These are phyloP conservation scores for Cavenderia fasciculata DNA, from an alignment of 78 protist species.

Conservation along the genomic window DNA sequence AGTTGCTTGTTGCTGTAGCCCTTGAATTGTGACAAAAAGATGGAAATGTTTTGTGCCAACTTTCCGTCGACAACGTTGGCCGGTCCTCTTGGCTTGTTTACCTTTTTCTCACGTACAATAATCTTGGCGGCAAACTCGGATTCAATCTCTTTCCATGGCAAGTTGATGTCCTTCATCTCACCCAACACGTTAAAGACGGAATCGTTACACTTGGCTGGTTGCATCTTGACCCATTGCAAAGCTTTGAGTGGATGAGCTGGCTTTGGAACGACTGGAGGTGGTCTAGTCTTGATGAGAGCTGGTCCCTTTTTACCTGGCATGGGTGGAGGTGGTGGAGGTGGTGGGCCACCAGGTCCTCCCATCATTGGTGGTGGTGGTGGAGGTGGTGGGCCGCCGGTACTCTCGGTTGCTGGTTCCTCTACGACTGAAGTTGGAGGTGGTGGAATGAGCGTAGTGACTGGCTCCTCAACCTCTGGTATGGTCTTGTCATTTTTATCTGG, in stretches of 20 bases:
- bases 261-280: slow-evolving; percentile 71
- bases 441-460: background rate
- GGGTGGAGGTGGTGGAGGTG: slow-evolving; percentile 66
- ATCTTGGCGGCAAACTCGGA: slow-evolving; percentile 69
- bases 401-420: background rate
- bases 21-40: slow-evolving; percentile 63
- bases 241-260: slow-evolving; percentile 71
- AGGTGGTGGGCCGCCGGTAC: background rate
- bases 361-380: slow-evolving; percentile 47
- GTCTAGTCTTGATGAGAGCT: slow-evolving; percentile 29
- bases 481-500: background rate
- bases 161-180: slow-evolving; percentile 35
- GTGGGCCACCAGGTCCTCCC: slow-evolving; percentile 26
- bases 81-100: slow-evolving; percentile 8
- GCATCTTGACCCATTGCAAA: slow-evolving; percentile 49
- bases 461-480: background rate
- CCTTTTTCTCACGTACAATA: slow-evolving; percentile 46
- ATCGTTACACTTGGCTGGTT: slow-evolving; percentile 57
- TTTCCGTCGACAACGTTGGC: slow-evolving; percentile 50
- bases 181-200: slow-evolving; percentile 34
- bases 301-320: slow-evolving; percentile 8
- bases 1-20: background rate
- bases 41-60: slow-evolving; percentile 45
- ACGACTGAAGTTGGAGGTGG: slow-evolving; percentile 26
- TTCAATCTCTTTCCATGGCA: slow-evolving; percentile 61